Evolutionary conservation across 805 yeast species (phyloP).

Genomic region (Candida odintsovae): DNA sequence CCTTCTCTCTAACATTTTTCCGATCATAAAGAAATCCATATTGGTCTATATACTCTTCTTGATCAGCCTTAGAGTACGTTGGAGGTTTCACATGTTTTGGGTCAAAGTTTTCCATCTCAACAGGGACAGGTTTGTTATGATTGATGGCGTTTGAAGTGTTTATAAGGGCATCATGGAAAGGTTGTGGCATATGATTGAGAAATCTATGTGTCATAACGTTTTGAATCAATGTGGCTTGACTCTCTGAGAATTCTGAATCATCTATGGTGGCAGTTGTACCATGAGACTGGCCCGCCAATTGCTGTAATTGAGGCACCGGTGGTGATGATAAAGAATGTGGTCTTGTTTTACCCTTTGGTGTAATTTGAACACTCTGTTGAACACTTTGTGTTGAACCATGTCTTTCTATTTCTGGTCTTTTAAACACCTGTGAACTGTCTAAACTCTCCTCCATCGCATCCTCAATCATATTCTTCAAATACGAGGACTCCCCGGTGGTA

Average conservation of each 20-base stretch:
- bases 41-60: slow-evolving; percentile 33
- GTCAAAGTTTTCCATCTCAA: slow-evolving; percentile 36
- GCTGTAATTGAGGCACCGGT: slow-evolving; percentile 1
- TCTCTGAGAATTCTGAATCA: background rate
- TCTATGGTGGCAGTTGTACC: background rate
- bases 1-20: slow-evolving; percentile 13
- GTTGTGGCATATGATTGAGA: slow-evolving; percentile 18
- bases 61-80: slow-evolving; percentile 9
- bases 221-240: slow-evolving; percentile 1
- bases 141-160: slow-evolving; percentile 1
- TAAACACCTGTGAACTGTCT: background rate
- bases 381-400: background rate
- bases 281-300: background rate
- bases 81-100: slow-evolving; percentile 29
- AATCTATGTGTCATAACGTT: slow-evolving; percentile 16
- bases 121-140: slow-evolving; percentile 24
- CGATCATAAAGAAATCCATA: slow-evolving; percentile 44
- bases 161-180: slow-evolving; percentile 17
- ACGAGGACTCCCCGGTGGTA: slow-evolving; percentile 7
- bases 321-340: slow-evolving; percentile 19
- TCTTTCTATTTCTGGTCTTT: background rate
- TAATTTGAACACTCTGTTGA: background rate
- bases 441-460: slow-evolving; percentile 27
- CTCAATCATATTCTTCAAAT: slow-evolving; percentile 25
- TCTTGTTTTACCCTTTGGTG: slow-evolving; percentile 10